Evolutionary conservation across 192 early-diverging fungal genomes (phyloP), one percentile per base, ranked within the genome.

Genomic region (Piromyces sp.): DNA sequence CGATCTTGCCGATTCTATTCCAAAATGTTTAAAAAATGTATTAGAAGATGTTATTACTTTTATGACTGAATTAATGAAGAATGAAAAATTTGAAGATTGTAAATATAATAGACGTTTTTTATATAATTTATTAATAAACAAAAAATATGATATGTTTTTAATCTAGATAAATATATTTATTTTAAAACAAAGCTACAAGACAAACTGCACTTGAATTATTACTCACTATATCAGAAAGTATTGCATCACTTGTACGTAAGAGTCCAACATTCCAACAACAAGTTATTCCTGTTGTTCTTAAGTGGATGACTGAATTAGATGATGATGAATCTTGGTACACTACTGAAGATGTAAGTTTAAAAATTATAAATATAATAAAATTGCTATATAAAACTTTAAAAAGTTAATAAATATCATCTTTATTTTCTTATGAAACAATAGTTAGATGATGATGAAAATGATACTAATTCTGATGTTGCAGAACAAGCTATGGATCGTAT

Each of bases 401-500:
- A 36, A 36, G 12, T 36, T 36, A 36, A 36, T 36, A 12, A 36
- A 36, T 36, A 12, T 36, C 12, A 36, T n/a, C n/a, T n/a, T n/a
- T n/a, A n/a, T n/a, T n/a, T n/a, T n/a, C n/a, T n/a, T n/a, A 14
- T 40, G 38, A 40, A 2, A 51, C 30, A 81, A 30, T 86, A 91
- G 87, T 86, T 92, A 82, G 96, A 98, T 79, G 96, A 96, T 82
- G 93, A 94, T 83, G 96, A 97, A 84, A 92, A 92, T 82, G 96
- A 96, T 42, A 93, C 93, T 82, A 91, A 95, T 84, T 90, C 95
- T 84, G 94, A 95, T 78, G 91, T 95, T 86, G 98, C 93, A 82
- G 95, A 96, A 87, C 95, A 96, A 88, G 93, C 95, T n/a, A 88
- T 99, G 90, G 98, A 99, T 87, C 93, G 98, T 68, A 84, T 98